phyloP scores from a whole-genome alignment of 2,329 filamentous ascomycete genomes.

The Fusarium pseudocircinatum region DNA sequence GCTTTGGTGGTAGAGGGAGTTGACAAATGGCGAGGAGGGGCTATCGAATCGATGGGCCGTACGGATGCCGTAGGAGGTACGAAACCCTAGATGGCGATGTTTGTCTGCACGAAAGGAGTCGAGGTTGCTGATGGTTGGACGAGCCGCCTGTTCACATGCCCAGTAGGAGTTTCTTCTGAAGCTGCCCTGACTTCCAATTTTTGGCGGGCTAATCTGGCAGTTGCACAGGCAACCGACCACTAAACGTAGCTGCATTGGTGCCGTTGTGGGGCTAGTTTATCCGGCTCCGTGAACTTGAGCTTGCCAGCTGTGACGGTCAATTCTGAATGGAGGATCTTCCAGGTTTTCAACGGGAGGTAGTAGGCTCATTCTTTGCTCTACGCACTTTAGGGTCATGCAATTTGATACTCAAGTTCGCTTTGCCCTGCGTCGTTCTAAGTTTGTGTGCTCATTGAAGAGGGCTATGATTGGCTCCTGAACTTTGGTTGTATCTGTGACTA shows the following conservation, averaged over 20 bases:
- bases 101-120: not conserved
- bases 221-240: slow-evolving; percentile 38
- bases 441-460: not conserved
- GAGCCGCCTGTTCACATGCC: slow-evolving; percentile 24
- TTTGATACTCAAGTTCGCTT: not conserved
- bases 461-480: not conserved
- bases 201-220: slow-evolving; percentile 37
- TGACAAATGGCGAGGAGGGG: not conserved
- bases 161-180: slow-evolving; percentile 22
- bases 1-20: not conserved
- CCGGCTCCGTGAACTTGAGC: slow-evolving; percentile 16
- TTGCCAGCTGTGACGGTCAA: not conserved
- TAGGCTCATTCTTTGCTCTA: not conserved
- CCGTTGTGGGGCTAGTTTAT: slow-evolving; percentile 30
- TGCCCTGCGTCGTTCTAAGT: not conserved
- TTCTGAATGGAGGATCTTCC: not conserved
- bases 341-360: not conserved
- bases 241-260: slow-evolving; percentile 13
- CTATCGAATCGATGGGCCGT: not conserved
- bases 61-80: not conserved
- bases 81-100: not conserved
- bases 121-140: slow-evolving; percentile 5
- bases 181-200: slow-evolving; percentile 34
- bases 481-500: not conserved
- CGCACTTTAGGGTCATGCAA: not conserved